These are phyloP conservation scores for Dianthus caryophyllus DNA, from an alignment of 148 eudicot genomes.

Conservation along the genomic window DNA sequence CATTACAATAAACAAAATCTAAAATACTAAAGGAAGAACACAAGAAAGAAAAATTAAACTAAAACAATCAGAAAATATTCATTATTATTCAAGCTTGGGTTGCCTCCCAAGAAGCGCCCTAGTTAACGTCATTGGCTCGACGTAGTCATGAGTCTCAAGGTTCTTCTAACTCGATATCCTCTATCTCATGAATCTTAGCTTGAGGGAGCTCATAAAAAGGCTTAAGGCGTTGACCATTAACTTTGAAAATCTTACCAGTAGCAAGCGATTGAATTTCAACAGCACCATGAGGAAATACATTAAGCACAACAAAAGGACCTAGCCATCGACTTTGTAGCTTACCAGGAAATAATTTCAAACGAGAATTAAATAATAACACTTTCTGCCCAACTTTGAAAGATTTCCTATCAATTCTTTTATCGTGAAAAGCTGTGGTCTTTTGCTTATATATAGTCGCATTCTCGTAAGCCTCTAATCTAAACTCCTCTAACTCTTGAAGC, in stretches of 20 bases:
- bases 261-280: no score
- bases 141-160: neutral
- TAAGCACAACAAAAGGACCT: slow-evolving; percentile 13
- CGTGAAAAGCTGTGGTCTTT: slow-evolving; percentile 15
- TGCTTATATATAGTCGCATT: no score
- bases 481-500: slow-evolving; percentile 14
- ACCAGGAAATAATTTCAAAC: slow-evolving; percentile 5
- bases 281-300: no score
- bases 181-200: neutral
- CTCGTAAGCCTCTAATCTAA: slow-evolving; percentile 11
- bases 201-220: neutral
- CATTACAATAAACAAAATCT: no score
- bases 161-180: neutral
- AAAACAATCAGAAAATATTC: no score
- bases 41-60: neutral
- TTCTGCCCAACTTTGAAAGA: neutral
- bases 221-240: slow-evolving; percentile 7
- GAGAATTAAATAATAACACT: slow-evolving; percentile 1
- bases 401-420: neutral
- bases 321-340: slow-evolving; percentile 1
- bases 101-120: no score
- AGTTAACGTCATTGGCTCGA: neutral
- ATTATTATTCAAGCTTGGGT: no score
- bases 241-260: slow-evolving; percentile 11
- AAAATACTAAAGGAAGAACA: neutral